These are phyloP conservation scores for Choanephora cucurbitarum DNA, from an alignment of 371 early-diverging fungal species.

Conservation along the genomic window DNA sequence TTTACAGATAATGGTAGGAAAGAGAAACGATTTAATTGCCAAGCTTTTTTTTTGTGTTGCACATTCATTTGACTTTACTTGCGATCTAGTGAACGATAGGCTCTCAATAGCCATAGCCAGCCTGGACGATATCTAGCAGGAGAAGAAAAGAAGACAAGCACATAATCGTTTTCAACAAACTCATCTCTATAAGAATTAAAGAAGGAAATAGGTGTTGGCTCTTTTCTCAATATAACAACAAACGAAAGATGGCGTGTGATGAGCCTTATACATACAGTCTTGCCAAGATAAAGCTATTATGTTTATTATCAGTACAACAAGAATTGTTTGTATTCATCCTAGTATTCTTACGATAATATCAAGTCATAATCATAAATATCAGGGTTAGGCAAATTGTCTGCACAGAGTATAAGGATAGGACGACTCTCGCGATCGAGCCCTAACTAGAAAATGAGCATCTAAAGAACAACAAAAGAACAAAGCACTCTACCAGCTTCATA, in stretches of 20 bases:
- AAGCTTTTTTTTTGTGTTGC: too few species aligned
- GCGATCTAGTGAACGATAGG: conserved; percentile 77
- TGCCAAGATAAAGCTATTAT: conserved; percentile 36
- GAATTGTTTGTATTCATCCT: background rate
- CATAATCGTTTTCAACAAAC: conserved; percentile 87
- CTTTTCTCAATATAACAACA: background rate
- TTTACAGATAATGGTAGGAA: background rate
- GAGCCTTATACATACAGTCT: conserved; percentile 36
- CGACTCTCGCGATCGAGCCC: conserved; percentile 84
- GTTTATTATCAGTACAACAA: background rate
- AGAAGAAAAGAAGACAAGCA: conserved; percentile 83
- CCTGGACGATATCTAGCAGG: conserved; percentile 78
- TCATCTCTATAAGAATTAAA: conserved; percentile 44
- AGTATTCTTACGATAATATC: conserved; percentile 64
- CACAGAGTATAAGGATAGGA: conserved; percentile 80
- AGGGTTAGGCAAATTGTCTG: conserved; percentile 82
- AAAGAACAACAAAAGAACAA: background rate
- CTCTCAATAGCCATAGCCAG: conserved; percentile 84
- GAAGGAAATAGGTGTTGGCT: background rate
- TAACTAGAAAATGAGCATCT: conserved; percentile 23
- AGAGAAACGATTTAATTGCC: background rate
- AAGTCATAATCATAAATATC: conserved; percentile 75
- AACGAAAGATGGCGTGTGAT: background rate
- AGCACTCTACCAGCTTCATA: conserved; percentile 47
- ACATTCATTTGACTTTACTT: conserved; percentile 46